Evolutionary conservation across 2,329 filamentous ascomycete species (phyloP), one percentile per base, ranked within the genome.

Genomic region (Clarireedia paspali): DNA sequence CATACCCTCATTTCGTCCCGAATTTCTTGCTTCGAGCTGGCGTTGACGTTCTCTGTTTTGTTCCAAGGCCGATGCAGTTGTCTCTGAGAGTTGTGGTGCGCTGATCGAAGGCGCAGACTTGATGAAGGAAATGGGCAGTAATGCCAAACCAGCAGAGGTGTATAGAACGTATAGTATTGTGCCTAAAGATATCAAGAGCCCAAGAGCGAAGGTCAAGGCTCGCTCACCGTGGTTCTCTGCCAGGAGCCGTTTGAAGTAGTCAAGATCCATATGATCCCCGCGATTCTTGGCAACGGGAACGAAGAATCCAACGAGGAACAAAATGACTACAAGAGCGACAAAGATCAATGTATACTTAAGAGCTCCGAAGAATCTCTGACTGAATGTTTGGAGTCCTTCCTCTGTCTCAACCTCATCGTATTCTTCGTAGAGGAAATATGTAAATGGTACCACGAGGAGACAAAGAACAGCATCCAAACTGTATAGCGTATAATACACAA

Each of bases 371-470:
- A 97, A 79, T 54, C 90, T 82, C 66, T 83, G 81, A 6, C 77
- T 79, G 57, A 87, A 71, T 2, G 87, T 87, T 69, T 91, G 85
- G 30, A 82, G 83, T 34, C 89, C 88, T 59, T 89, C 82, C 65
- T 95, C 89, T 36, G 86, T 80, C 59, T 91, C 91, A 20, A 92
- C 85, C 73, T 96, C 91, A 66, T 96, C 92, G 63, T 95, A 95
- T 71, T 97, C 94, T 71, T 99, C 94, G 67, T 95, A 94, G 84
- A 88, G 96, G 71, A 99, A 99, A 75, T 99, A 99, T 48, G 91
- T 87, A 69, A 99, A 99, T 0, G 94, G 94, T 20, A 97, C 87
- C 46, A 96, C 81, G 17, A 97, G 71, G 47, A 99, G 77, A 68
- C 94, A 99, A 10, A 99, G 81, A 5, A 96, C 70, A 1, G 91